A percentile compares a stretch with the other conserved stretches of the same genome.
These are phyloP conservation scores for Candolleomyces eurysporus DNA, from an alignment of 768 basidiomycete species.

Conservation along the genomic window DNA sequence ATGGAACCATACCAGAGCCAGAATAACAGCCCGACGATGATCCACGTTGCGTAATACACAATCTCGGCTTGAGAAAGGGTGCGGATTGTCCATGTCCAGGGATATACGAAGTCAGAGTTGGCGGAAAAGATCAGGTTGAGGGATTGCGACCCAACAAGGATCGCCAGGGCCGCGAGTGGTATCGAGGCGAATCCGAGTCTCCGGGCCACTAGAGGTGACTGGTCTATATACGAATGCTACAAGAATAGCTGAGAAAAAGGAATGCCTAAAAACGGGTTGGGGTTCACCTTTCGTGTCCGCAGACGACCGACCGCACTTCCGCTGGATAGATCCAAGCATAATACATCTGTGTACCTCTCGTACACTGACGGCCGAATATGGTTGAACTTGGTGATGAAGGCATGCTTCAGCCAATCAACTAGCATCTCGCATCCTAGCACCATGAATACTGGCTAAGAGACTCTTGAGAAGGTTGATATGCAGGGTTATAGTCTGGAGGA, in stretches of 20 bases:
- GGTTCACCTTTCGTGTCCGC: constrained; percentile 64
- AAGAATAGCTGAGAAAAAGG: constrained; percentile 5
- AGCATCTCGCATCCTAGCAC: constrained; percentile 90
- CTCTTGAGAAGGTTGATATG: not conserved
- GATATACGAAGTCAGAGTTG: constrained; percentile 35
- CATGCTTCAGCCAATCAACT: constrained; percentile 99
- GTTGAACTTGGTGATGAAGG: constrained; percentile 99
- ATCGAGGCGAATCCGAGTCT: constrained; percentile 92
- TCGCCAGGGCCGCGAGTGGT: constrained; percentile 81
- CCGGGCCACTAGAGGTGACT: constrained; percentile 91
- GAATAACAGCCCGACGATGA: constrained; percentile 57
- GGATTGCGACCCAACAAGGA: constrained; percentile 76
- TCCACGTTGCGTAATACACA: constrained; percentile 61
- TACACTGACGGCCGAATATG: constrained; percentile 96
- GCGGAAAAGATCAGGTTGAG: constrained; percentile 56
- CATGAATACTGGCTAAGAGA: constrained; percentile 77
- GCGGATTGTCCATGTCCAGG: constrained; percentile 43
- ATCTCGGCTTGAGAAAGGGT: constrained; percentile 47
- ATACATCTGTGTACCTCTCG: constrained; percentile 90
- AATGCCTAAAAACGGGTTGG: not conserved
- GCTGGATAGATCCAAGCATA: constrained; percentile 89
- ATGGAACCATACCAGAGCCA: constrained; percentile 79
- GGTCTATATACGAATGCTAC: constrained; percentile 89
- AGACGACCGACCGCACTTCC: constrained; percentile 69
- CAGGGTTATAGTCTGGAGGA: not conserved